These are phyloP conservation scores for Penicillium sp. DNA, from an alignment of 2,329 filamentous ascomycete genomes.

Conservation along the genomic window DNA sequence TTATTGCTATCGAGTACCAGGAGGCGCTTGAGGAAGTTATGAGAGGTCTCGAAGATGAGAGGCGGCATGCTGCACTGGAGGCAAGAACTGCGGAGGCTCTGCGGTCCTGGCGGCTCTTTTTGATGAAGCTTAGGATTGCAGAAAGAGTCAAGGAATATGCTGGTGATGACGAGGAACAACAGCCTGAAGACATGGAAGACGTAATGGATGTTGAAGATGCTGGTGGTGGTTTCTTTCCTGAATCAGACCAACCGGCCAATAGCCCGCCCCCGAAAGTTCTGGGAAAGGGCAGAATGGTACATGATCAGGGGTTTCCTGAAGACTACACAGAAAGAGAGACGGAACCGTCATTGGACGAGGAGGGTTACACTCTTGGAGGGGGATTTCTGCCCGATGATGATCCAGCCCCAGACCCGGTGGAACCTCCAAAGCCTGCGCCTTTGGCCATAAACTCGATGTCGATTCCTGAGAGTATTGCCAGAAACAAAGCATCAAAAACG, in stretches of 20 bases:
- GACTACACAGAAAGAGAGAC: not conserved
- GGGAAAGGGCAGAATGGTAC: not conserved
- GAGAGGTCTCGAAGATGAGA: conserved; percentile 63
- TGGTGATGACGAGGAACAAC: conserved; percentile 35
- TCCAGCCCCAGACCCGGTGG: not conserved
- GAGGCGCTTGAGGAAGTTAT: conserved; percentile 72
- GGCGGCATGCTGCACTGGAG: conserved; percentile 61
- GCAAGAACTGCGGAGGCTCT: conserved; percentile 51
- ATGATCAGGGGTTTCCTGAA: not conserved
- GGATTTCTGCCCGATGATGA: conserved; percentile 8
- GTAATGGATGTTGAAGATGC: conserved; percentile 31
- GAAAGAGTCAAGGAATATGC: conserved; percentile 66
- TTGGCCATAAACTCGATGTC: not conserved
- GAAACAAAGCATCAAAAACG: not conserved
- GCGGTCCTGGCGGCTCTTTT: conserved; percentile 58
- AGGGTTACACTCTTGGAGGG: not conserved
- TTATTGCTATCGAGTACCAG: conserved; percentile 69
- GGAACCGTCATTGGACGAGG: not conserved
- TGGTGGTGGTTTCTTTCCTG: conserved; percentile 43
- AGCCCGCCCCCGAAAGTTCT: not conserved
- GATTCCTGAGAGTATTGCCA: not conserved
- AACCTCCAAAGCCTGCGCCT: not conserved
- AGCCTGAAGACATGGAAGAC: conserved; percentile 40
- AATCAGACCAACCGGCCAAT: conserved; percentile 22
- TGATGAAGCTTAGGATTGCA: conserved; percentile 65